Evolutionary conservation across 1,139 yeast genomes (phyloP), one percentile per base, ranked within the genome.

Genomic region (Nakaseomyces kungkrabaensis): DNA sequence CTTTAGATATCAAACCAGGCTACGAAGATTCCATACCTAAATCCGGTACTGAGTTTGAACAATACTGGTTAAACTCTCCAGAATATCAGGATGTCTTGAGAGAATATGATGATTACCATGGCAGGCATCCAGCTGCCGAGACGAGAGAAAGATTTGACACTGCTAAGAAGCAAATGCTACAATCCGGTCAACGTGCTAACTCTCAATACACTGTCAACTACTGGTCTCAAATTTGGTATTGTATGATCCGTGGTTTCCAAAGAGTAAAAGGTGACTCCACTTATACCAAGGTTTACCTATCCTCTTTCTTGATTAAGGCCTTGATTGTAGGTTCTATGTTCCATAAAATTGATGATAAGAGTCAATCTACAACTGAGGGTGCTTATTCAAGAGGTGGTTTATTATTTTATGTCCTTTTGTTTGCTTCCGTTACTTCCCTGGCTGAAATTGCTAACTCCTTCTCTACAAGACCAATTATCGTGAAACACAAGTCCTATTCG

Each of bases 401-500:
- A 42, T 59, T 80, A 59, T 80, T 79, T 66, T 79, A 77, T 64
- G 78, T 79, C 44, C 69, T 78, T 46, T 68, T 80, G 58, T 79
- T 74, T 62, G 78, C 77, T 65, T 77, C 83, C 32, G 73, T 79
- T 58, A 68, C 80, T 8, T 75, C 83, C 8, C 64, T 79, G 56
- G 78, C 81, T 58, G 84, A 79, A 67, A 78, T 80, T 59, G 72
- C 79, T 51, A 66, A 75, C 48, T 70, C 79, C 46, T 81, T 75
- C 57, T 78, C 77, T 49, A 73, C 77, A 48, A 75, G 86, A 62
- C 79, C 79, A 24, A 76, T 81, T 59, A 72, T 80, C 46, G 77
- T 77, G 54, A 81, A 81, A 63, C 87, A 81, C 58, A 78, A 77
- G 57, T 72, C 77, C 31, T 81, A 77, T 60, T 81, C 85, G 4